Evolutionary conservation across 768 basidiomycete species (phyloP).

Genomic region (Leccinellum luteum): DNA sequence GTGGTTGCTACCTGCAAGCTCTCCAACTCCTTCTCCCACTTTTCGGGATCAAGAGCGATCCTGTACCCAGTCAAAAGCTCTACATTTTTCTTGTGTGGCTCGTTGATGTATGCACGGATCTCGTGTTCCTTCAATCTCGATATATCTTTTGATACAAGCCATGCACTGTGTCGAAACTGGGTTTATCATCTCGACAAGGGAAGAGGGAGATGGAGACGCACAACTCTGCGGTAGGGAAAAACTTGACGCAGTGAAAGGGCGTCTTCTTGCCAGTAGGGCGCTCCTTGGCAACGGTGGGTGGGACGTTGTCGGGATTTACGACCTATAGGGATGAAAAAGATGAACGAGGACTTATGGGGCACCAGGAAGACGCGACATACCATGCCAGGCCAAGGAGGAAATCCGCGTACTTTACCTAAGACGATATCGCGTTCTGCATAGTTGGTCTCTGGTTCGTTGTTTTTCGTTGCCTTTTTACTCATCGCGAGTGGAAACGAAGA

Average conservation of each 20-base stretch:
- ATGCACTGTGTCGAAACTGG: conserved; percentile 54
- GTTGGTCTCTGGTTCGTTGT: conserved; percentile 38
- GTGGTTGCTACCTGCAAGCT: conserved; percentile 34
- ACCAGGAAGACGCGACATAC: conserved; percentile 50
- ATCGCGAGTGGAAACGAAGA: conserved; percentile 27
- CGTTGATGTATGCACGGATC: conserved; percentile 80
- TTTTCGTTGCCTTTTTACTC: conserved; percentile 53
- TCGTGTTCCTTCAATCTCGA: conserved; percentile 73
- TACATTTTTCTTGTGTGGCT: conserved; percentile 71
- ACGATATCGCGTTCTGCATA: conserved; percentile 83
- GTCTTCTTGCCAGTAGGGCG: conserved; percentile 74
- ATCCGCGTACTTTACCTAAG: conserved; percentile 91
- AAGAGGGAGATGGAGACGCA: conserved; percentile 44
- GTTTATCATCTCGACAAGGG: conserved; percentile 12
- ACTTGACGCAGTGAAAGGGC: conserved; percentile 70
- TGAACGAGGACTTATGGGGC: conserved; percentile 9
- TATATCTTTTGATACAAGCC: conserved; percentile 82
- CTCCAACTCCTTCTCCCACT: conserved; percentile 55
- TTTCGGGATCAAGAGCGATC: conserved; percentile 69
- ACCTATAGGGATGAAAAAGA: conserved; percentile 49
- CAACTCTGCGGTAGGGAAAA: conserved; percentile 96
- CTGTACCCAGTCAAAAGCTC: conserved; percentile 77
- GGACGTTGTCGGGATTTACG: conserved; percentile 69
- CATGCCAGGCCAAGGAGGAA: conserved; percentile 92
- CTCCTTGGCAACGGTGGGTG: conserved; percentile 59